Conservation (phyloP, 139 green algal genomes). For the Picochlorum sp. region DNA sequence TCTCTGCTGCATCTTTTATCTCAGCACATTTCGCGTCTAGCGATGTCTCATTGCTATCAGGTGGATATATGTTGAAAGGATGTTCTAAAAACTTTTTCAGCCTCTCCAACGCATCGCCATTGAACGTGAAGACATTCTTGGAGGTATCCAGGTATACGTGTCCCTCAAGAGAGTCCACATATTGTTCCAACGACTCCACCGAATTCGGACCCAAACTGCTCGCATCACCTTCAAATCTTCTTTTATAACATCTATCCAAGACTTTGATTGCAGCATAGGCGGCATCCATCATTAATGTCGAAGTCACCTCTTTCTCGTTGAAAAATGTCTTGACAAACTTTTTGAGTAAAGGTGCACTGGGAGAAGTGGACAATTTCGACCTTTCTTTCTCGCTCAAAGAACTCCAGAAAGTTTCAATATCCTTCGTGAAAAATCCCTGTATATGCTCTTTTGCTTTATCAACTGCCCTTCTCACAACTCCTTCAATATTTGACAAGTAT, state of each 20-base stretch:
- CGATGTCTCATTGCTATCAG: constrained; percentile 14
- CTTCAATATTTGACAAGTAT: constrained; percentile 97
- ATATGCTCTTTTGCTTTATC: constrained; percentile 65
- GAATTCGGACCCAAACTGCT: no score
- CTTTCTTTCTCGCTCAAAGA: constrained; percentile 35
- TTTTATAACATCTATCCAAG: constrained; percentile 49
- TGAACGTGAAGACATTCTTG: constrained; percentile 27
- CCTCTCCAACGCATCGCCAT: constrained; percentile 22
- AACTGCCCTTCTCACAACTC: constrained; percentile 84
- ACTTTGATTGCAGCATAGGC: constrained; percentile 80
- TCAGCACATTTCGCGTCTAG: background rate
- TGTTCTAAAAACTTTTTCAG: constrained; percentile 15
- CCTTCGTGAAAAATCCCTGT: background rate
- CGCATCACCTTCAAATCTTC: no score
- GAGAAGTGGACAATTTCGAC: constrained; percentile 44
- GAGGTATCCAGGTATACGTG: constrained; percentile 28
- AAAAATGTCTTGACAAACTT: constrained; percentile 93
- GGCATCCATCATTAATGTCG: constrained; percentile 96
- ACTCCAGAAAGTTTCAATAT: constrained; percentile 67
- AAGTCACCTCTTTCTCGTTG: constrained; percentile 98
- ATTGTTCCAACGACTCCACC: background rate
- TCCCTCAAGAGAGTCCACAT: background rate
- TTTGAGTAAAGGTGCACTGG: constrained; percentile 71
- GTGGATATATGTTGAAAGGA: constrained; percentile 14
- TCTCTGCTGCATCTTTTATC: constrained; percentile 62